Base-by-base conservation (phyloP, 306 rosid genomes). In the Carpinus fangiana region DNA sequence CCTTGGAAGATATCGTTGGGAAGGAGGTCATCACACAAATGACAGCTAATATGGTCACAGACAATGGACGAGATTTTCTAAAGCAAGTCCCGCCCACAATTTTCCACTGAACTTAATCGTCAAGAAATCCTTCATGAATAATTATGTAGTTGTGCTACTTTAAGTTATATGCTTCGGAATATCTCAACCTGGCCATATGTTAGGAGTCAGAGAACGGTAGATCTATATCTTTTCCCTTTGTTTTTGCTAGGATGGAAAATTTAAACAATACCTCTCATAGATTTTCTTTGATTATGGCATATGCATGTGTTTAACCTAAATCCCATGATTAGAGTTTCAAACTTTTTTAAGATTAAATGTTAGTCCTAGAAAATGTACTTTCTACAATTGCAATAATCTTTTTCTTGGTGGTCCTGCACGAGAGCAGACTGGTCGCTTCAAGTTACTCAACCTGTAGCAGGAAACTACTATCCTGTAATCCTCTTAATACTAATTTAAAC, bases 401-500 rank as follows among this genome's bases (percentile, higher is more conserved):
- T 31, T 4, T 18, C 43, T 28, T 31, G 43, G n/a, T 5, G 41
- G 45, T 61, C n/a, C 18, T 62, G 20, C 69, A 62, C 28, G 20
- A 84, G 98, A 75, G 89, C 87, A 70, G 97, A 92, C 82, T 92
- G 97, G 98, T 87, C 81, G 43, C 96, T 94, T 74, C 50, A 78
- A 20, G 97, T 94, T 76, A 88, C 71, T 79, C 94, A 94, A 80
- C 98, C 97, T 54, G 86, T 87, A 23, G 94, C 97, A 64, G 98
- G 97, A 88, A 94, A 94, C 86, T 94, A 89, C 72, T 94, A 94
- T 73, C 98, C 98, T 13, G 98, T 94, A 92, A 90, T 64, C 38
- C 55, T 73, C 74, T 76, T 34, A 38, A 17, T 51, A 47, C 28
- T 51, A 51, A 2, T 70, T 10, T 51, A n/a, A 48, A 46, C 9